Base-by-base conservation (phyloP, 2,329 filamentous ascomycete species). In the Fusarium acutatum region DNA sequence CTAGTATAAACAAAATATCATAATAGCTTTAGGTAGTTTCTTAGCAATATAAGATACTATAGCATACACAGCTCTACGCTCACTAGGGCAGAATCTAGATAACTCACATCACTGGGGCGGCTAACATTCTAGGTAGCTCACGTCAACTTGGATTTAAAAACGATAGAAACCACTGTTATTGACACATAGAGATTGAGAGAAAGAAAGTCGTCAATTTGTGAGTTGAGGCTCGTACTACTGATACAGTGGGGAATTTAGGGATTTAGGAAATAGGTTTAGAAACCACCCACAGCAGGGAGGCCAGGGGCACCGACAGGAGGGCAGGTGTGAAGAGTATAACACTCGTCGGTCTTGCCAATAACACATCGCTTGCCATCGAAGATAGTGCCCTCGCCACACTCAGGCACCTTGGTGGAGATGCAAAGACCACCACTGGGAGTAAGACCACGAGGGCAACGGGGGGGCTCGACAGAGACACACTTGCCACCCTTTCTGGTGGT, bases 281-380 rank as follows among this genome's bases (percentile, higher is more conserved):
- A 38, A 10, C 13, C n/a, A 14, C 40, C 34, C 7, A 17, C n/a
- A 49, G 52, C 22, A 17, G 67, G 32, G 5, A 69, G 30, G 24
- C 58, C 65, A n/a, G 53, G 17, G 7, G 35, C 52, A 3, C 64
- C 58, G 18, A 69, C 35, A 35, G 58, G 57, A 3, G 64, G 64
- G 7, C 64, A 69, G 4, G 65, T 58, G 12, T 69, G 52, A 26
- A 69, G 30, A 6, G 64, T 69, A 9, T 69, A 69, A 28, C 67
- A 69, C 26, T 69, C 58, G 4, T 68, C 40, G 0, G 67, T 64
- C 6, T 53, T 64, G 1, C 67, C 58, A 50, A 69, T 69, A 11
- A 69, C 58, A 26, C 67, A 69, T 20, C 52, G 47, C 32, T 64
- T 69, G 1, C 67, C 67, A 17, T 69, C 64, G 28, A 69, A 69